Conservation (phyloP, 2,329 filamentous ascomycete genomes). For the Colletotrichum navitas region DNA sequence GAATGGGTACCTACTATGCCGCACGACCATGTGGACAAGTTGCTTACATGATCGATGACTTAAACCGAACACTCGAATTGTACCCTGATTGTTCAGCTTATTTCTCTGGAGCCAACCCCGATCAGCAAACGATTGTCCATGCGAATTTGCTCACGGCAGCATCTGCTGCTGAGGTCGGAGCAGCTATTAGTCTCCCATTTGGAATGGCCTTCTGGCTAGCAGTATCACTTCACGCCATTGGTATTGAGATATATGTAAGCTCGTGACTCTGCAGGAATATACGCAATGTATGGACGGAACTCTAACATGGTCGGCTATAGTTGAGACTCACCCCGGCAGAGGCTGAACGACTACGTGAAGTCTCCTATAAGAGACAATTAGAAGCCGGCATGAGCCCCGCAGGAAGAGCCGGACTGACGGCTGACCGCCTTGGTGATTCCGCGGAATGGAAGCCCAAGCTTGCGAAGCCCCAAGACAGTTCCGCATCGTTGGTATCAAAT, state of each 20-base stretch:
- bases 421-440: conserved; percentile 56
- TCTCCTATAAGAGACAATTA: conserved; percentile 67
- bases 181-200: conserved; percentile 59
- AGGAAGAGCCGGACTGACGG: conserved; percentile 58
- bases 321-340: conserved; percentile 64
- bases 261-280: rapidly evolving
- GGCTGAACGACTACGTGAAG: conserved; percentile 60
- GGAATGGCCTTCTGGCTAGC: conserved; percentile 61
- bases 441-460: conserved; percentile 27
- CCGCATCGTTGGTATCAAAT: neutral
- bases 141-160: conserved; percentile 49
- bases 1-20: conserved; percentile 45
- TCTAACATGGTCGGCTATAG: conserved; percentile 47
- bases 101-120: conserved; percentile 48
- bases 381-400: conserved; percentile 63
- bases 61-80: conserved; percentile 44
- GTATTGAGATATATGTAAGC: conserved; percentile 48
- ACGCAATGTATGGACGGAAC: too few species aligned
- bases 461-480: neutral
- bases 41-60: conserved; percentile 50
- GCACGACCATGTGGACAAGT: conserved; percentile 63
- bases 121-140: conserved; percentile 47
- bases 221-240: conserved; percentile 39
- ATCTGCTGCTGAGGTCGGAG: conserved; percentile 49
- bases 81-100: conserved; percentile 61